These are phyloP conservation scores for Coprinopsis cinerea DNA, from an alignment of 768 basidiomycete genomes.

Conservation along the genomic window DNA sequence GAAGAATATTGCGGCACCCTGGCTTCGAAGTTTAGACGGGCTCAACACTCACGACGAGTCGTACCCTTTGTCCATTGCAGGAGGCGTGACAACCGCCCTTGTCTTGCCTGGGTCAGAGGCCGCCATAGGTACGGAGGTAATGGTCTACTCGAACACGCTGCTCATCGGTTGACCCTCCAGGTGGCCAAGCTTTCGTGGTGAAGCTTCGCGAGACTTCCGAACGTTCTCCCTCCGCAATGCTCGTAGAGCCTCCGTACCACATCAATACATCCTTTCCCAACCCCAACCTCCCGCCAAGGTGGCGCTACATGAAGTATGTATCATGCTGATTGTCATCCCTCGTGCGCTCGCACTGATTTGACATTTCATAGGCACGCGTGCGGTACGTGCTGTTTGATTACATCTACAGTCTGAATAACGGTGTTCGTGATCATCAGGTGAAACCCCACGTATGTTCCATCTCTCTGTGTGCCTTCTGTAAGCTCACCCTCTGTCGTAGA, in stretches of 20 bases:
- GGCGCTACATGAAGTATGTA: constrained; percentile 73
- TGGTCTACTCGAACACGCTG: constrained; percentile 3
- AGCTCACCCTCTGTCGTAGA: constrained; percentile 17
- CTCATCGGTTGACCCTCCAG: constrained; percentile 20
- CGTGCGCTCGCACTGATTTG: not conserved
- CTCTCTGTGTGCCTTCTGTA: not conserved
- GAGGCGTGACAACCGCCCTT: constrained; percentile 74
- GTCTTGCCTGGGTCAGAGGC: constrained; percentile 70
- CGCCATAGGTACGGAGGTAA: constrained; percentile 63
- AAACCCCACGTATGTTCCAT: constrained; percentile 42
- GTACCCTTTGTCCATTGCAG: constrained; percentile 62
- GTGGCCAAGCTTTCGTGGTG: constrained; percentile 72
- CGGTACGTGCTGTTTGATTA: constrained; percentile 29
- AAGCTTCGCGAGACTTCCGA: constrained; percentile 72
- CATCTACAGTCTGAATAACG: not conserved
- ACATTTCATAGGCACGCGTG: constrained; percentile 42
- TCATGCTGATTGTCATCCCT: not conserved
- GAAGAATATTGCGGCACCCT: constrained; percentile 42
- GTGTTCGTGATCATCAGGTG: constrained; percentile 29
- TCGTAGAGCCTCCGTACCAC: constrained; percentile 68
- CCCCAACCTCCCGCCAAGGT: constrained; percentile 43
- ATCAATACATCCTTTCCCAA: constrained; percentile 47
- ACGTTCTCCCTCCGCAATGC: constrained; percentile 65
- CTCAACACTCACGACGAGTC: constrained; percentile 79
- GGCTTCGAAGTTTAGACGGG: constrained; percentile 72